These are phyloP conservation scores for Maudiozyma serrabonitensis DNA, from an alignment of 805 yeast species.

Conservation along the genomic window DNA sequence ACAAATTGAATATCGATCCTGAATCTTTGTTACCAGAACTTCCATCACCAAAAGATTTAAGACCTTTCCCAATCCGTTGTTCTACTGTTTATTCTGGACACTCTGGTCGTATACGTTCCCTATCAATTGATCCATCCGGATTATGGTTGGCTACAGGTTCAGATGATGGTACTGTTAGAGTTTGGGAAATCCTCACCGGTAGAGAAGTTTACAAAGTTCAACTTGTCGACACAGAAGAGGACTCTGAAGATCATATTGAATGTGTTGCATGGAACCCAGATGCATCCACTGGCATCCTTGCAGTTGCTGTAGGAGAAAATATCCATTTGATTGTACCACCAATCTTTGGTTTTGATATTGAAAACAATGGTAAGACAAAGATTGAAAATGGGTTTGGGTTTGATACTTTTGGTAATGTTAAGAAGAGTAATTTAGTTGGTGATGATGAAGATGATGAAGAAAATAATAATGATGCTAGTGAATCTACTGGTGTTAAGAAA, in stretches of 20 bases:
- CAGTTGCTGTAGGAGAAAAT: constrained; percentile 74
- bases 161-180: constrained; percentile 88
- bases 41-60: constrained; percentile 91
- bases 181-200: constrained; percentile 96
- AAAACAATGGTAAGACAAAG: constrained; percentile 66
- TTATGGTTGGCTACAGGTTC: constrained; percentile 96
- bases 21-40: constrained; percentile 91
- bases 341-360: constrained; percentile 78
- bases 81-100: constrained; percentile 84
- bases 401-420: constrained; percentile 50
- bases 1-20: constrained; percentile 88
- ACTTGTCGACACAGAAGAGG: constrained; percentile 39
- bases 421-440: constrained; percentile 34
- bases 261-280: constrained; percentile 87
- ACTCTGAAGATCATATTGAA: constrained; percentile 71
- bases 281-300: constrained; percentile 61
- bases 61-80: constrained; percentile 91
- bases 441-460: constrained; percentile 28
- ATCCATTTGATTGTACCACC: constrained; percentile 81
- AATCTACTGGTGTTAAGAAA: constrained; percentile 31
- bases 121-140: constrained; percentile 82
- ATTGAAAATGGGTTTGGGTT: constrained; percentile 91
- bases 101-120: constrained; percentile 65
- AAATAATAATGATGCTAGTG: constrained; percentile 31
- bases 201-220: constrained; percentile 74